Conservation (phyloP, 371 early-diverging fungal genomes). For the Lichtheimia hyalospora region DNA sequence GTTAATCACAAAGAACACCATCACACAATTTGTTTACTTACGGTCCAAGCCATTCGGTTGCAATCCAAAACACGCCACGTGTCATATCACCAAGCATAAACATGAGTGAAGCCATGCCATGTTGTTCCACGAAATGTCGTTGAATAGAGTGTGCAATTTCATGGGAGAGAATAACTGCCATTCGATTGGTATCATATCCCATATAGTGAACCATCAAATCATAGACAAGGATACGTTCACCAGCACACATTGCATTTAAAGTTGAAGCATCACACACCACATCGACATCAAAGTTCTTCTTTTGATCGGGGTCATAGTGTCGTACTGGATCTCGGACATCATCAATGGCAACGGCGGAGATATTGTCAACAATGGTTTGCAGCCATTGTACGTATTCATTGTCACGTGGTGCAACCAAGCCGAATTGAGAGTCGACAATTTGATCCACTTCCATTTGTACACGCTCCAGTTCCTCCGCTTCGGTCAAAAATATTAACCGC, state of each 20-base stretch:
- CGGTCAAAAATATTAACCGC: slow-evolving; percentile 52
- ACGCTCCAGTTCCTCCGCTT: slow-evolving; percentile 51
- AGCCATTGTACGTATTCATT: slow-evolving; percentile 36
- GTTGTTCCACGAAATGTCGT: slow-evolving; percentile 62
- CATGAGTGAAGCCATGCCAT: slow-evolving; percentile 50
- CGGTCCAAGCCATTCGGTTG: slow-evolving; percentile 49
- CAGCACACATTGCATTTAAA: slow-evolving; percentile 49
- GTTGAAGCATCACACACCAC: slow-evolving; percentile 40
- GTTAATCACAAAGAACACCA: background rate
- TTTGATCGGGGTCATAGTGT: slow-evolving; percentile 11
- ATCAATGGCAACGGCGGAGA: slow-evolving; percentile 35
- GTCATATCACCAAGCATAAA: slow-evolving; percentile 50
- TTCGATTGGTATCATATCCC: slow-evolving; percentile 50
- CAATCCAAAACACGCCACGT: slow-evolving; percentile 47
- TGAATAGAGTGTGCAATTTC: slow-evolving; percentile 66
- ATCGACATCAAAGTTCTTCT: slow-evolving; percentile 24
- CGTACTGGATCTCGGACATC: slow-evolving; percentile 48
- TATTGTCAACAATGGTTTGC: slow-evolving; percentile 40
- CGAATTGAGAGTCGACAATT: slow-evolving; percentile 28
- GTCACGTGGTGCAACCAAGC: slow-evolving; percentile 33
- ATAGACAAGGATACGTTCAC: slow-evolving; percentile 40
- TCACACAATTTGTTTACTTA: slow-evolving; percentile 8
- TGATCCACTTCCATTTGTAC: slow-evolving; percentile 31
- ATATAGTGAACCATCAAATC: slow-evolving; percentile 47
- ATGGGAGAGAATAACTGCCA: slow-evolving; percentile 63